Base-by-base conservation (phyloP, 1,284 basidiomycete species). In the Irpex lacteus region DNA sequence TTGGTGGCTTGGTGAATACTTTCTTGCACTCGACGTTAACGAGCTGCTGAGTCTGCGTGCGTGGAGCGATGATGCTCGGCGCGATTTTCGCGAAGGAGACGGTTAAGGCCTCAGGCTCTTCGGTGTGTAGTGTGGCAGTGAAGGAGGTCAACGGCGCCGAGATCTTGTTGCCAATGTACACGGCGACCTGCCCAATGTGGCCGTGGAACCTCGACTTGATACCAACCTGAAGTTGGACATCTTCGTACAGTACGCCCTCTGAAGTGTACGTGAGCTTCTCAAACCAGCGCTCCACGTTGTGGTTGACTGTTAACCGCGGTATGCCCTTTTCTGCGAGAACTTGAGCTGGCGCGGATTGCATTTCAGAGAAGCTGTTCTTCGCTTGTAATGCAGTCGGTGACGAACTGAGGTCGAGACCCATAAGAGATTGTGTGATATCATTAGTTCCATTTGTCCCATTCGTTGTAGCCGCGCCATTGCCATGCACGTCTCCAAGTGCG, bases 101-200 rank as follows among this genome's bases (percentile, higher is more conserved):
- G 4, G 86, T 85, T 47, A 99, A 78, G 0, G 92, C 89, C 6
- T 91, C 87, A 1, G 90, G 77, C 65, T 96, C 88, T 58, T 83
- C 81, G 63, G 89, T 85, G 68, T 94, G 87, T 65, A 98, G 81
- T 1, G 88, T 88, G 3, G 95, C 90, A 1, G 94, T 95, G 78
- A 99, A 94, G 9, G 95, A 94, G 7, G 90, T 92, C 70, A 99
- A 86, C 19, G 94, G 86, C 3, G 89, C 88, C 13, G 91, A 85
- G 60, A 97, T 83, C 78, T 99, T 99, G 84, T 99, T 99, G 69
- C 97, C 96, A 70, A 99, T 87, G 79, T 97, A 99, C 36, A 99
- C 82, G 19, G 96, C 94, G 53, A 99, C 76, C 69, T 97, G 93
- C 13, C 97, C 97, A 44, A 95, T 85, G 70, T 95, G 89, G 11